Base-by-base conservation (phyloP, 2,329 filamentous ascomycete species). In the Calonectria crousiana region DNA sequence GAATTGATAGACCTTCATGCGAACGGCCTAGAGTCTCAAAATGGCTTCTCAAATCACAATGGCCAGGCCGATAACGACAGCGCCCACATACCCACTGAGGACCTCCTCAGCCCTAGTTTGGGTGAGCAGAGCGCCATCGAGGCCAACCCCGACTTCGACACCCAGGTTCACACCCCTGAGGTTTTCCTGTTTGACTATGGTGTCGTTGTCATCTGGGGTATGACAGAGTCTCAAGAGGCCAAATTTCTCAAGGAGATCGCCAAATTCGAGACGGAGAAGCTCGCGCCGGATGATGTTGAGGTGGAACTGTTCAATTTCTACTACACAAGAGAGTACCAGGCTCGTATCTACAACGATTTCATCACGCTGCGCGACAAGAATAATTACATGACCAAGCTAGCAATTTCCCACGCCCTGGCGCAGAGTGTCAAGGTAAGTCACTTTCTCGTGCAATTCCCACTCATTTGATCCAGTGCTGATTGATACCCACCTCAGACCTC, bases 271-370 rank as follows among this genome's bases (percentile, higher is more conserved):
- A 91, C 92, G 51, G 96, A 98, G 83, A 98, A 98, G 84, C 90
- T 98, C 64, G 92, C 92, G 32, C 91, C 93, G 14, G 96, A 98
- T 82, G 95, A 98, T 79, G 93, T 98, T 36, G 96, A 99, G 86
- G 95, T 95, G 60, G 97, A 99, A 85, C 95, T 96, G 82, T 99
- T 99, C 89, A 99, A 99, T 84, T 99, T 98, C 85, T 99, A 99
- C 88, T 98, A 99, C 87, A 98, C 97, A 4, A 92, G 94, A 81
- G 96, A 98, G 83, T 99, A 99, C 84, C 97, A 99, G 86, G 95
- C 97, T 28, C 93, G 97, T 67, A 99, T 99, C 84, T 99, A 99
- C 90, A 99, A 99, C 85, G 97, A 99, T 85, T 99, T 99, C 81
- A 99, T 99, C 85, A 97, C 95, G 3, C 86, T 99, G 74, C 91